Base-by-base conservation (phyloP, 2,329 filamentous ascomycete genomes). In the Microsporum canis region DNA sequence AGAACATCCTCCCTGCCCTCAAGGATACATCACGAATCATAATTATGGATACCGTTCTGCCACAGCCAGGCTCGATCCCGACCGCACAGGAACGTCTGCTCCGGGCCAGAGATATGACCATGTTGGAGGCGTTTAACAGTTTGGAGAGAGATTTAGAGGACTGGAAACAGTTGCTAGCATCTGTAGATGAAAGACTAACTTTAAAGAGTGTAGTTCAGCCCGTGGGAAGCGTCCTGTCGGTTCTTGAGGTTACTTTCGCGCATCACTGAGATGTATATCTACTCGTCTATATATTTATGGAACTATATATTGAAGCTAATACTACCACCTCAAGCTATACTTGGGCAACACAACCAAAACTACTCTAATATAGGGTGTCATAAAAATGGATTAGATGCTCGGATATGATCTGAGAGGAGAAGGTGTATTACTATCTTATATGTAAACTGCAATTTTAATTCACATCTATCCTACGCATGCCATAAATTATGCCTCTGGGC, bases 61-160 rank as follows among this genome's bases (percentile, higher is more conserved):
- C 71, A 1, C 56, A 58, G 4, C 69, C 69, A 1, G 72, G 72
- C 8, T 61, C 64, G 5, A 62, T 69, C 6, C 61, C 65, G 0
- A n/a, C 53, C 23, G 39, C 61, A 5, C 49, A 63, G 49, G 69
- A 72, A 51, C 60, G 62, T 3, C 34, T 70, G 3, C 39, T 73
- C 12, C 66, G 74, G 5, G 69, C 65, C 3, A 63, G 70, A 23
- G 72, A 75, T 62, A 56, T 76, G 64, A 71, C 69, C 1, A 74
- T 75, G 73, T 56, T 68, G 64, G 69, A 73, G 64, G 64, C 63
- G 4, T 72, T 74, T 47, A 75, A 75, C 62, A 70, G 68, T 12
- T 61, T 66, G 29, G 73, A 76, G 62, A 64, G 73, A n/a, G 69
- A 71, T 7, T 33, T 71, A 39, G 66, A 64, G 0, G 71, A 74